A percentile compares a stretch with the other conserved stretches of the same genome.
phyloP scores from a whole-genome alignment of 2,329 filamentous ascomycete genomes.

The Colletotrichum somersetense region DNA sequence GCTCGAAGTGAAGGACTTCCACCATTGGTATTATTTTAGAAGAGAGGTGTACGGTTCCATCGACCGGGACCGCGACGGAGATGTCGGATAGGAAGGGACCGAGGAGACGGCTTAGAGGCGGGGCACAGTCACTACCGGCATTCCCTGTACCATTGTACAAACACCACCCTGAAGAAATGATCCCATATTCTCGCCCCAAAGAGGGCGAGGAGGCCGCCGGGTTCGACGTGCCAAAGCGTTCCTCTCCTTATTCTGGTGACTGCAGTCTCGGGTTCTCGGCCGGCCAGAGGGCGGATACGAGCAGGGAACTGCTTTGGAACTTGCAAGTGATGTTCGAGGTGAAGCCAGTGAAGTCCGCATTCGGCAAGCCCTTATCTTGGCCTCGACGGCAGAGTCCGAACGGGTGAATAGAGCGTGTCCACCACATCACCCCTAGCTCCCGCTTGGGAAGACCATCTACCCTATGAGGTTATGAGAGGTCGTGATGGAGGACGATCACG shows the following conservation, averaged over 20 bases:
- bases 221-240: slow-evolving; percentile 31
- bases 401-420: background rate
- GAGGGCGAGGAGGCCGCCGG: slow-evolving; percentile 37
- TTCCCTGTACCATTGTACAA: slow-evolving; percentile 29
- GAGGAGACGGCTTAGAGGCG: background rate
- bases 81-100: too few relatives aligned
- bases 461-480: background rate
- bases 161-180: slow-evolving; percentile 24
- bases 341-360: background rate
- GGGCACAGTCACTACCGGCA: slow-evolving; percentile 31
- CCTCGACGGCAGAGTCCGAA: too few relatives aligned
- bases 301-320: background rate
- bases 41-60: background rate
- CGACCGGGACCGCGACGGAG: background rate
- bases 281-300: background rate
- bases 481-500: background rate
- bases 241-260: background rate
- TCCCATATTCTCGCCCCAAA: slow-evolving; percentile 20
- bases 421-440: too few relatives aligned
- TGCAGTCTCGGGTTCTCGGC: background rate
- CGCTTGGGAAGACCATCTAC: background rate
- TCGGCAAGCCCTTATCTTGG: background rate
- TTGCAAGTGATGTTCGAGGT: background rate
- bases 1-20: background rate
- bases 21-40: background rate